Percentiles rank a stretch among this genome's conserved stretches.
Conservation (phyloP, 2,329 filamentous ascomycete genomes). For the Sporothrix luriei region DNA sequence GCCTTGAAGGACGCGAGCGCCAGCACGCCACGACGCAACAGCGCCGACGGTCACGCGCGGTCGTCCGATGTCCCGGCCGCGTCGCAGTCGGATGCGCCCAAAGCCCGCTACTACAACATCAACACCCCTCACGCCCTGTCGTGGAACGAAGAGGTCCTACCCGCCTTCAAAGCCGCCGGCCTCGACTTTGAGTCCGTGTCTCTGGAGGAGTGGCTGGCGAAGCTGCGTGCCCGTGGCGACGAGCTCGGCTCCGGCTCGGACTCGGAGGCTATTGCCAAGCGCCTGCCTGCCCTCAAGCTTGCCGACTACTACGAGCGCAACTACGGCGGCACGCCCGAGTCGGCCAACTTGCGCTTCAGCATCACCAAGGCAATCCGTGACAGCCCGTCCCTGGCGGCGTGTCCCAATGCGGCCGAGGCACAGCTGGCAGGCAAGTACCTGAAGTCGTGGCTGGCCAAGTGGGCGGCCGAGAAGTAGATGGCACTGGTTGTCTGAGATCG, state of each 20-base stretch:
- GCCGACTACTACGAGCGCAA: slow-evolving; percentile 32
- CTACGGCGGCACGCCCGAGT: slow-evolving; percentile 10
- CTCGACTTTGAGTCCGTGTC: slow-evolving; percentile 52
- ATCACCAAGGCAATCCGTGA: slow-evolving; percentile 30
- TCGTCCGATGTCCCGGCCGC: background rate
- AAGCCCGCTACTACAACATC: slow-evolving; percentile 51
- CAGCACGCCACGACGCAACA: background rate
- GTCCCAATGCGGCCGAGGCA: slow-evolving; percentile 30
- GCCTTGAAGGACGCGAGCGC: slow-evolving; percentile 18
- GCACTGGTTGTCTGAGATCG: too few relatives aligned
- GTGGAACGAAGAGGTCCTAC: slow-evolving; percentile 56
- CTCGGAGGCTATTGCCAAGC: slow-evolving; percentile 22
- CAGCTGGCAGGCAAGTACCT: slow-evolving; percentile 33
- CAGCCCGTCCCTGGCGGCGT: slow-evolving; percentile 29
- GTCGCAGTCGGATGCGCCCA: background rate
- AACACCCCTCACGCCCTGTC: slow-evolving; percentile 52
- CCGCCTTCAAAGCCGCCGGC: slow-evolving; percentile 49
- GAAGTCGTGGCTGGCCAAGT: slow-evolving; percentile 33
- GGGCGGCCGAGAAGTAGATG: background rate
- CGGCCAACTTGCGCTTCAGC: slow-evolving; percentile 30
- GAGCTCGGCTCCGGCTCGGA: slow-evolving; percentile 21
- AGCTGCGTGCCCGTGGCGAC: slow-evolving; percentile 28
- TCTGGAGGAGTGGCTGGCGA: slow-evolving; percentile 44
- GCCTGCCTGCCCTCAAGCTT: slow-evolving; percentile 34
- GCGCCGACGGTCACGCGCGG: slow-evolving; percentile 33